These are phyloP conservation scores for Rhinocladiella mackenziei DNA, from an alignment of 2,329 filamentous ascomycete genomes.

Conservation along the genomic window DNA sequence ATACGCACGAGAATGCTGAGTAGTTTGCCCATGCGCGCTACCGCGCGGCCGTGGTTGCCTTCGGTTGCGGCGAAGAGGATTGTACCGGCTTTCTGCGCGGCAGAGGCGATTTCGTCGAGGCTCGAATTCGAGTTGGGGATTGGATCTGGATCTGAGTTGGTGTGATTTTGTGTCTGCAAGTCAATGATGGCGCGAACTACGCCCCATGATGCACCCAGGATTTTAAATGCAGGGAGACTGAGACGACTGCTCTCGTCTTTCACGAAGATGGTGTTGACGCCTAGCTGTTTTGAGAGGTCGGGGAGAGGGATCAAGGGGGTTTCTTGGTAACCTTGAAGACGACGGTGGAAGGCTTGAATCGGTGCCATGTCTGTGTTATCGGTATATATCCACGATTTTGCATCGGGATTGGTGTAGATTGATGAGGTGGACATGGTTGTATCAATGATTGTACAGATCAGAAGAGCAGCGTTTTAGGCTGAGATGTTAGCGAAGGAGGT, in stretches of 20 bases:
- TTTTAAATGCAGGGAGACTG: constrained; percentile 72
- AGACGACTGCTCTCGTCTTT: constrained; percentile 70
- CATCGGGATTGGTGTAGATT: constrained; percentile 16
- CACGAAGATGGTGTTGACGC: constrained; percentile 56
- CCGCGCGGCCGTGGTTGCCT: constrained; percentile 72
- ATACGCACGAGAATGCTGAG: constrained; percentile 56
- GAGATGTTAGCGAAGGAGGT: too few relatives aligned
- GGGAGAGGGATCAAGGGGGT: constrained; percentile 56
- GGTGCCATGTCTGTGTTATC: constrained; percentile 13
- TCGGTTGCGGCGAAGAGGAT: constrained; percentile 64
- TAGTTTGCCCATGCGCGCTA: constrained; percentile 63
- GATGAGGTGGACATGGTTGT: constrained; percentile 9
- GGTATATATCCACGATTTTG: constrained; percentile 12
- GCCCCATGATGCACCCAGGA: constrained; percentile 74
- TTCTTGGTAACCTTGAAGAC: constrained; percentile 53
- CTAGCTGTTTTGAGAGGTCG: constrained; percentile 54
- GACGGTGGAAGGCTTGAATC: constrained; percentile 50
- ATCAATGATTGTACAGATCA: not conserved
- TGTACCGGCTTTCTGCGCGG: constrained; percentile 35
- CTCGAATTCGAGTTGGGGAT: constrained; percentile 42
- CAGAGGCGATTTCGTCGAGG: constrained; percentile 43
- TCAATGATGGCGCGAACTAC: constrained; percentile 54
- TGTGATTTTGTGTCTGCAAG: too few relatives aligned
- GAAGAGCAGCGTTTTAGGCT: not conserved
- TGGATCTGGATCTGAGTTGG: too few relatives aligned